Evolutionary conservation across 176 grass and related monocot species (phyloP).

Genomic region (Eragrostis curvula): DNA sequence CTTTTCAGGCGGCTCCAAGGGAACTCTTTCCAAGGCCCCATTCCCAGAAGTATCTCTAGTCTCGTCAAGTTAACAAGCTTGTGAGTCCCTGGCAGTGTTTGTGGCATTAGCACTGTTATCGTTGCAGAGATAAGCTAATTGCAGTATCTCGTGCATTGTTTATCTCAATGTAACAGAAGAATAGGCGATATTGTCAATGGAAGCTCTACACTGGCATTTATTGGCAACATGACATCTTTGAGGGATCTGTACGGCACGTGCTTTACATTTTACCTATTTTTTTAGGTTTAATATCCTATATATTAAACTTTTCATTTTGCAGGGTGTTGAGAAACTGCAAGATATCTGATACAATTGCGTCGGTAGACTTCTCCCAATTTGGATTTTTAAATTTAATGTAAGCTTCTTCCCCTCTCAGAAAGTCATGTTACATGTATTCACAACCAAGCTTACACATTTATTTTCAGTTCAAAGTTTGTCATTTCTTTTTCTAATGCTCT

Average conservation of each 20-base stretch:
- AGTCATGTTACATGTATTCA: conserved; percentile 13
- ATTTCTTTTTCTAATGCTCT: conserved; percentile 38
- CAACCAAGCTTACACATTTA: not conserved
- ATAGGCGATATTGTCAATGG: conserved; percentile 77
- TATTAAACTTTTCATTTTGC: conserved; percentile 34
- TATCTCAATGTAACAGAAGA: conserved; percentile 54
- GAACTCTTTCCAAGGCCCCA: conserved; percentile 85
- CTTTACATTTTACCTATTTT: not conserved
- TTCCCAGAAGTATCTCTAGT: conserved; percentile 77
- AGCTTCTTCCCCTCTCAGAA: conserved; percentile 19
- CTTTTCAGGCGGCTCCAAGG: conserved; percentile 81
- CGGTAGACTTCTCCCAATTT: conserved; percentile 63
- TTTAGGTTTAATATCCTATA: conserved; percentile 26
- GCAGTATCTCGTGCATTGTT: not conserved
- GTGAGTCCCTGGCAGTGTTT: conserved; percentile 53
- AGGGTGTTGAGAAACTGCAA: conserved; percentile 81
- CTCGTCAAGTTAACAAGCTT: conserved; percentile 65
- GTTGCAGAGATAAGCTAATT: conserved; percentile 21
- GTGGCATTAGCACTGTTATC: not conserved
- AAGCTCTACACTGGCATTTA: conserved; percentile 67
- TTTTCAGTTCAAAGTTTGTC: not conserved
- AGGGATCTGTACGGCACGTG: conserved; percentile 55
- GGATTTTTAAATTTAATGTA: conserved; percentile 53
- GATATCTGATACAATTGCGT: conserved; percentile 71
- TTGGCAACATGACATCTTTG: conserved; percentile 70